Conservation (phyloP, 345 rosid genomes). For the Streptanthus diversifolius region DNA sequence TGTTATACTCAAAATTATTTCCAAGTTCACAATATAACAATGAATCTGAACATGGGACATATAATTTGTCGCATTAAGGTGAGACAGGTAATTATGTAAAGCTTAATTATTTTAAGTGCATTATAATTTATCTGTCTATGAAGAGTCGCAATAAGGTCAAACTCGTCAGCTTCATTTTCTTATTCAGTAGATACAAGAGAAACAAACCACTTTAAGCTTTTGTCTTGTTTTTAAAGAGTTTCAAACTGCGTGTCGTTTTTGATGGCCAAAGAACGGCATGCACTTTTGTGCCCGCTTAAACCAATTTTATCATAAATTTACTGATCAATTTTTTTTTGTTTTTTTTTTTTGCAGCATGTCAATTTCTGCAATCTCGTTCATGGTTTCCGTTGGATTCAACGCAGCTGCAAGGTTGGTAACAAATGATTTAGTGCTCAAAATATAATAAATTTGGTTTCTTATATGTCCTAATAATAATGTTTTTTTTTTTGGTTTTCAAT, state of each 20-base stretch:
- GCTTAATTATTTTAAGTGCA: not conserved
- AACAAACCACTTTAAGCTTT: not conserved
- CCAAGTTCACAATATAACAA: not conserved
- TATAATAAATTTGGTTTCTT: too few species aligned
- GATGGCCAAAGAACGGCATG: not conserved
- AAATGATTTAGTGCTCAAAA: not conserved
- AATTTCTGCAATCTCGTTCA: constrained; percentile 50
- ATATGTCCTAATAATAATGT: not conserved
- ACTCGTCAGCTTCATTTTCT: not conserved
- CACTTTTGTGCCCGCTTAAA: not conserved
- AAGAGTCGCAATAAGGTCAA: too few species aligned
- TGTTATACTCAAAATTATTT: not conserved
- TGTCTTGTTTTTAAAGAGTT: not conserved
- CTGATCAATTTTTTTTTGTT: not conserved
- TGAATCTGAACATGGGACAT: not conserved
- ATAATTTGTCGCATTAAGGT: not conserved
- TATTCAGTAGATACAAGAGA: not conserved
- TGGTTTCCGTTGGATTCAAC: constrained; percentile 72
- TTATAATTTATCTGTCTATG: not conserved
- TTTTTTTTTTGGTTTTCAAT: not conserved
- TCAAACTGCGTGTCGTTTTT: not conserved
- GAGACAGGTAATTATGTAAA: not conserved
- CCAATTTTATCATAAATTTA: not conserved
- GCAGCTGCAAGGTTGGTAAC: constrained; percentile 66
- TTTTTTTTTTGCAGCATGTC: constrained; percentile 47